Percentiles rank a stretch among this genome's conserved stretches.
Conservation (phyloP, 2,329 filamentous ascomycete genomes). For the Uncinocarpus reesii region DNA sequence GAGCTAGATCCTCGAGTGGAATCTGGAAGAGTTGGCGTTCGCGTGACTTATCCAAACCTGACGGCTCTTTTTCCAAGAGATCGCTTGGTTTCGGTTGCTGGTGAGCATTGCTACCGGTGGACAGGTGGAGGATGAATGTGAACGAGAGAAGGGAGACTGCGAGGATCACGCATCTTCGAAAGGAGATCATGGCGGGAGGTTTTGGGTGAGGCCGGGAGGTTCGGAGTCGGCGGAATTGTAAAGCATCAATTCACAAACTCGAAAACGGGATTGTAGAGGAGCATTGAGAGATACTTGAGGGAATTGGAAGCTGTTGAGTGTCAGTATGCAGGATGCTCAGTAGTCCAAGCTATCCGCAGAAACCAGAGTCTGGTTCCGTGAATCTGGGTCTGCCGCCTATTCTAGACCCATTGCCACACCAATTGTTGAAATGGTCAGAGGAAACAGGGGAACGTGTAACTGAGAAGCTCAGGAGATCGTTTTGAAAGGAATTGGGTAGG, state of each 20-base stretch:
- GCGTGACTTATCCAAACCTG: neutral
- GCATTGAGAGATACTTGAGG: neutral
- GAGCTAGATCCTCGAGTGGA: slow-evolving; percentile 52
- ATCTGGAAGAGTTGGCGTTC: neutral
- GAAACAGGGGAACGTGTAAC: neutral
- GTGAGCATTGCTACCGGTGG: slow-evolving; percentile 46
- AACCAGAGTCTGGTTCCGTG: neutral
- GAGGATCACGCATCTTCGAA: slow-evolving; percentile 62
- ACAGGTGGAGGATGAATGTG: slow-evolving; percentile 58
- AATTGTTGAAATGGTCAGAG: too few relatives aligned
- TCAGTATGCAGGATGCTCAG: too few relatives aligned
- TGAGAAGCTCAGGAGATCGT: neutral
- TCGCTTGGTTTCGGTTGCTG: slow-evolving; percentile 14
- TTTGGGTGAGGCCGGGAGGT: neutral
- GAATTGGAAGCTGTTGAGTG: neutral
- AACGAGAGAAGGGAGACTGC: slow-evolving; percentile 59
- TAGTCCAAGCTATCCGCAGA: neutral
- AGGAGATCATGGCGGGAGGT: slow-evolving; percentile 56
- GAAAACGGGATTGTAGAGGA: neutral
- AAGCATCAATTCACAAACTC: neutral
- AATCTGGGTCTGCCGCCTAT: neutral
- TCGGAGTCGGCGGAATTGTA: neutral
- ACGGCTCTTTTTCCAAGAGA: slow-evolving; percentile 9
- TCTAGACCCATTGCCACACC: neutral
- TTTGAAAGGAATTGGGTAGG: neutral